A percentile compares a stretch with the other conserved stretches of the same genome.
These are phyloP conservation scores for Neurospora sp. DNA, from an alignment of 495 filamentous ascomycete species.

Conservation along the genomic window DNA sequence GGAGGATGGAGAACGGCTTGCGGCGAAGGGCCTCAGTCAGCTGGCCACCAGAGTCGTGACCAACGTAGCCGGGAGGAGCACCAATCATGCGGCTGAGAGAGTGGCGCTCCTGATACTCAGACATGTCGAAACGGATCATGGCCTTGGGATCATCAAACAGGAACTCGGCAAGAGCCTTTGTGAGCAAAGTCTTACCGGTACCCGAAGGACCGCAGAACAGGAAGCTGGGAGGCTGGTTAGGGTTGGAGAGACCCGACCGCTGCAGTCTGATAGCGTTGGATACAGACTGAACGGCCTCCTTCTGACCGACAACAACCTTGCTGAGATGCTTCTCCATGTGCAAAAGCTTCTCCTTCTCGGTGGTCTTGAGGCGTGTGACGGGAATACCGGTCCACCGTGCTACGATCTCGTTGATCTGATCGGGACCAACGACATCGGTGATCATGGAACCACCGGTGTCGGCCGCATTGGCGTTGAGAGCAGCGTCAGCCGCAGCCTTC, in stretches of 20 bases:
- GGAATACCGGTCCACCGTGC: slow-evolving; percentile 94
- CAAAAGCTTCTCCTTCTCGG: slow-evolving; percentile 93
- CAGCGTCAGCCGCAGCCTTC: slow-evolving; percentile 65
- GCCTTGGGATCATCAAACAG: slow-evolving; percentile 94
- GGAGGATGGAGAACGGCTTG: slow-evolving; percentile 90
- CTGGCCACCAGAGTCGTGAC: slow-evolving; percentile 91
- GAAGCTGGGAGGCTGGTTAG: slow-evolving; percentile 94
- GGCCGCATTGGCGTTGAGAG: slow-evolving; percentile 51
- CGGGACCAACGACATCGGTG: slow-evolving; percentile 87
- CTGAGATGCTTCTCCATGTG: slow-evolving; percentile 82
- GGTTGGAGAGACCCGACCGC: slow-evolving; percentile 85
- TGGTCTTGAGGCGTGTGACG: slow-evolving; percentile 82
- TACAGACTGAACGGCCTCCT: slow-evolving; percentile 86
- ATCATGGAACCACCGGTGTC: slow-evolving; percentile 58
- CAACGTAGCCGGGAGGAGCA: slow-evolving; percentile 92
- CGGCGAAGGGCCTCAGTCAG: slow-evolving; percentile 89
- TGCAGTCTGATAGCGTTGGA: slow-evolving; percentile 93
- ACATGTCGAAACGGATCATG: slow-evolving; percentile 99
- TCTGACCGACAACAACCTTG: slow-evolving; percentile 84
- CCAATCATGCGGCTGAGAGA: slow-evolving; percentile 96
- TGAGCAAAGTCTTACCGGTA: slow-evolving; percentile 94
- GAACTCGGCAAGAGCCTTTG: slow-evolving; percentile 94
- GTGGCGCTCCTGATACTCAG: slow-evolving; percentile 97
- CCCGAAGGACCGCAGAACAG: slow-evolving; percentile 97
- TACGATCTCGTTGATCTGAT: slow-evolving; percentile 99